Conservation (phyloP, 106 monocot genomes). For the Apostasia ramifera region DNA sequence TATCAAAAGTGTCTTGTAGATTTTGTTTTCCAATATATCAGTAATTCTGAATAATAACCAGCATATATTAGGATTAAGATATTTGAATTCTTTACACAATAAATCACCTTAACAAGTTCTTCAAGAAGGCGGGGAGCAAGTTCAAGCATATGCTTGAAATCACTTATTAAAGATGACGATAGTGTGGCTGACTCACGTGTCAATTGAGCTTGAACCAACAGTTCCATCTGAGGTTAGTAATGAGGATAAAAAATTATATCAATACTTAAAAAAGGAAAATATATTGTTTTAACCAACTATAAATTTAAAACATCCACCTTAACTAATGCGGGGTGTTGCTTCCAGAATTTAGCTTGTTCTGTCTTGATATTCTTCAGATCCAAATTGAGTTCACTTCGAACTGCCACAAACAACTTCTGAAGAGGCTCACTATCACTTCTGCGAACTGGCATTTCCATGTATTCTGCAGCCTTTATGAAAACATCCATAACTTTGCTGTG, state of each 20-base stretch:
- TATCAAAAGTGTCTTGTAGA: too few species aligned
- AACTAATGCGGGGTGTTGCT: constrained; percentile 81
- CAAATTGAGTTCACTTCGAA: constrained; percentile 73
- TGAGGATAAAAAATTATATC: background rate
- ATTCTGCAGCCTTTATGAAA: constrained; percentile 88
- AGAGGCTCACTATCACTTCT: constrained; percentile 80
- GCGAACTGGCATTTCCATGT: constrained; percentile 89
- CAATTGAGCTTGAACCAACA: constrained; percentile 75
- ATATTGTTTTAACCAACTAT: background rate
- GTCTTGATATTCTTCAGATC: constrained; percentile 80
- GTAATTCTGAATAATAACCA: too few species aligned
- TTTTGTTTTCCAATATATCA: too few species aligned
- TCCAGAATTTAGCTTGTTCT: constrained; percentile 95
- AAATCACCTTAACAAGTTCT: constrained; percentile 61
- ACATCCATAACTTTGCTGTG: constrained; percentile 93
- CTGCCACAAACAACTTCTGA: constrained; percentile 68
- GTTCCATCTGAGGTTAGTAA: constrained; percentile 49
- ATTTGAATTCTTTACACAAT: too few species aligned
- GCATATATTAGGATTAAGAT: too few species aligned
- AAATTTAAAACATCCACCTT: constrained; percentile 42
- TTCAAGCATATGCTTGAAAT: constrained; percentile 75
- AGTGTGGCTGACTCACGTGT: constrained; percentile 47
- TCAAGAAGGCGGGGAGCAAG: constrained; percentile 87
- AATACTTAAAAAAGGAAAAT: background rate
- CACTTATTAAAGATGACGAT: constrained; percentile 42